Conservation (phyloP, 2,329 filamentous ascomycete genomes). For the Ophiostoma pallidulum region DNA sequence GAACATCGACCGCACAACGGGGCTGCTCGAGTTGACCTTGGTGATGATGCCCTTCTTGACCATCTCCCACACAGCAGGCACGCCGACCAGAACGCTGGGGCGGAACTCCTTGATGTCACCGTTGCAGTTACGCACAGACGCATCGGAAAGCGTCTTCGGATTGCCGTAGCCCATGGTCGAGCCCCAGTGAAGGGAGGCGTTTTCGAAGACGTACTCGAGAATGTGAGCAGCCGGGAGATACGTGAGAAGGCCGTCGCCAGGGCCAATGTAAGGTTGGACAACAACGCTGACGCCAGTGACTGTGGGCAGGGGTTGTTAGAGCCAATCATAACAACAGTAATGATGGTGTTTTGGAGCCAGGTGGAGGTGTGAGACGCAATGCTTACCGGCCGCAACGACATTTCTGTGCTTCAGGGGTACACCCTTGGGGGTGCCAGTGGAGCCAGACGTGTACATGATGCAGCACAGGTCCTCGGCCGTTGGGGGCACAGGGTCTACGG, state of each 20-base stretch:
- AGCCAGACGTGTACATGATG: conserved; percentile 65
- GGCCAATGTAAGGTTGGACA: conserved; percentile 66
- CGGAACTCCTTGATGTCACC: conserved; percentile 81
- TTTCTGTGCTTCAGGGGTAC: conserved; percentile 66
- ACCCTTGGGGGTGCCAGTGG: conserved; percentile 75
- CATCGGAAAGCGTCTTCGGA: conserved; percentile 74
- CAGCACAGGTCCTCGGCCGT: conserved; percentile 67
- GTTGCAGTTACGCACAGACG: conserved; percentile 73
- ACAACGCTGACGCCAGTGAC: conserved; percentile 70
- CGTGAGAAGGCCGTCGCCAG: conserved; percentile 68
- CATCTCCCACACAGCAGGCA: conserved; percentile 83
- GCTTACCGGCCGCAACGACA: conserved; percentile 63
- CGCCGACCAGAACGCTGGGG: conserved; percentile 74
- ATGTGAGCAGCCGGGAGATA: conserved; percentile 85
- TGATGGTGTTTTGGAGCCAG: too few relatives aligned
- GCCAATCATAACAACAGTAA: too few relatives aligned
- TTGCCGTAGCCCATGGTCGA: conserved; percentile 84
- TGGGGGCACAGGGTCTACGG: conserved; percentile 59
- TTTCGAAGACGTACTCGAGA: conserved; percentile 85
- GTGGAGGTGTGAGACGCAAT: background rate
- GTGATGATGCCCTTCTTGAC: conserved; percentile 81
- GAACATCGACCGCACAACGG: conserved; percentile 66
- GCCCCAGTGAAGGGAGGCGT: conserved; percentile 74
- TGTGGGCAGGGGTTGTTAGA: too few relatives aligned
- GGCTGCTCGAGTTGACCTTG: conserved; percentile 62